These are phyloP conservation scores for Rozella allomycis DNA, from an alignment of 371 early-diverging fungal genomes.

Conservation along the genomic window DNA sequence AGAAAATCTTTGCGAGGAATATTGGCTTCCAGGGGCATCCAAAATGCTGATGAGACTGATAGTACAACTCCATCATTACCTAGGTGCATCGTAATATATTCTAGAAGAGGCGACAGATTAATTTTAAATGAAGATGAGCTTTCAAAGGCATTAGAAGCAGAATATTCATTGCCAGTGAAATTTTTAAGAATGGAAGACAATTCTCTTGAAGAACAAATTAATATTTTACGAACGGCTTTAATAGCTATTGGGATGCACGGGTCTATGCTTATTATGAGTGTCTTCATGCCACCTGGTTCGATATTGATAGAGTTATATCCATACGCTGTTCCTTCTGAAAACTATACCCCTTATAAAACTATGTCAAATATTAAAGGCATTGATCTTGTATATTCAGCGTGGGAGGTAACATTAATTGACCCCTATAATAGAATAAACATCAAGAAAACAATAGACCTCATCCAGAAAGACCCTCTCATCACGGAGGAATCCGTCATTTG, in stretches of 20 bases:
- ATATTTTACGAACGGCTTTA: slow-evolving; percentile 13
- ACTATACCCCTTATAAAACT: slow-evolving; percentile 26
- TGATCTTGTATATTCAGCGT: slow-evolving; percentile 16
- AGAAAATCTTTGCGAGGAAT: no score
- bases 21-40: not conserved
- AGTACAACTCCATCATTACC: not conserved
- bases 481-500: slow-evolving; percentile 17
- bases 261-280: slow-evolving; percentile 16
- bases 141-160: slow-evolving; percentile 4
- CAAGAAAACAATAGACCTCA: slow-evolving; percentile 7
- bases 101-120: slow-evolving; percentile 15
- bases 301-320: slow-evolving; percentile 26
- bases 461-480: slow-evolving; percentile 7
- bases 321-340: slow-evolving; percentile 16
- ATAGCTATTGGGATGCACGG: slow-evolving; percentile 30
- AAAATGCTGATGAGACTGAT: not conserved
- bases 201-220: slow-evolving; percentile 19
- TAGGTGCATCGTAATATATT: slow-evolving; percentile 13
- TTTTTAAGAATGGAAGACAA: slow-evolving; percentile 22
- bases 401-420: slow-evolving; percentile 36
- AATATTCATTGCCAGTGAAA: slow-evolving; percentile 1
- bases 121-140: slow-evolving; percentile 21
- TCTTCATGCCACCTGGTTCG: slow-evolving; percentile 20
- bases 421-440: slow-evolving; percentile 34
- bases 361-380: slow-evolving; percentile 18